Conservation (phyloP, 2,329 filamentous ascomycete genomes). For the Cyclaneusma minus region DNA sequence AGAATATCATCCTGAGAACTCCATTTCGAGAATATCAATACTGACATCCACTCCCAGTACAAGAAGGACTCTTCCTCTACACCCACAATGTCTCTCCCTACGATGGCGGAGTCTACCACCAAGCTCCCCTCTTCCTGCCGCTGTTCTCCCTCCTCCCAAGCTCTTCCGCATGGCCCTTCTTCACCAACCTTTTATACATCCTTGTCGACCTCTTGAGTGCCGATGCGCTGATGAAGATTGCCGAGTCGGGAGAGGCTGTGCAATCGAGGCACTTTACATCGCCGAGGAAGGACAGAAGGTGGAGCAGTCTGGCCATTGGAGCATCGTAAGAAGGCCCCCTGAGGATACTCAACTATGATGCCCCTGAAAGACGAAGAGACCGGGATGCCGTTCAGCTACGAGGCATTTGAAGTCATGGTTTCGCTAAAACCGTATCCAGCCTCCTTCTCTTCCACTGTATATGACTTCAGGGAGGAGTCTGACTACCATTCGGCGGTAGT, state of each 20-base stretch:
- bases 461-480: too few relatives aligned
- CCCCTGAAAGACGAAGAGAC: too few relatives aligned
- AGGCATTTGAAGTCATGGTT: too few relatives aligned
- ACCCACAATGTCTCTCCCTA: conserved; percentile 94
- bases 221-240: conserved; percentile 61
- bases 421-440: too few relatives aligned
- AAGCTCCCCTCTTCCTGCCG: conserved; percentile 80
- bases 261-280: conserved; percentile 67
- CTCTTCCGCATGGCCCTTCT: conserved; percentile 47
- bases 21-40: conserved; percentile 6
- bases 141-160: conserved; percentile 80
- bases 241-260: conserved; percentile 63
- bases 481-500: too few relatives aligned
- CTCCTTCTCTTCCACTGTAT: too few relatives aligned
- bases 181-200: conserved; percentile 70
- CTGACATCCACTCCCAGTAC: conserved; percentile 38
- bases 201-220: conserved; percentile 70
- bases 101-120: conserved; percentile 71
- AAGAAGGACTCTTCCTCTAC: conserved; percentile 93
- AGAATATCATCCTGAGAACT: not conserved
- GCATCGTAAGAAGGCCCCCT: conserved; percentile 46
- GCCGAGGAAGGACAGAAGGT: conserved; percentile 56
- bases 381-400: too few relatives aligned
- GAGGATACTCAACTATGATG: not conserved
- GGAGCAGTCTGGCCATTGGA: conserved; percentile 60